A percentile compares a stretch with the other conserved stretches of the same genome.
phyloP scores from a whole-genome alignment of 306 rosid genomes.

The Corylus avellana region DNA sequence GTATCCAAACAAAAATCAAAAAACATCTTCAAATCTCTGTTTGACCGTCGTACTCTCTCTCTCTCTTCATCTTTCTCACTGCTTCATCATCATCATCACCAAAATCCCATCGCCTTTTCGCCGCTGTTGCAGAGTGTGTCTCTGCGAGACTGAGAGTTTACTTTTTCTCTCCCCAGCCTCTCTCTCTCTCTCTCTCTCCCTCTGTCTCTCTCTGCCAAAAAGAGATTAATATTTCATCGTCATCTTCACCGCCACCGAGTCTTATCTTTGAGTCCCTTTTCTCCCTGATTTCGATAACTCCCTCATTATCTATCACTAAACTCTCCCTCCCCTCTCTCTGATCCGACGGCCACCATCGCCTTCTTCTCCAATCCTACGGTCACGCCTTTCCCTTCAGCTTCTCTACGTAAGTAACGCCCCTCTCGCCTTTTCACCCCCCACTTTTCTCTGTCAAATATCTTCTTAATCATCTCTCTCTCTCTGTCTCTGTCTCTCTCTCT shows the following conservation, averaged over 20 bases:
- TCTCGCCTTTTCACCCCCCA: conserved; percentile 27
- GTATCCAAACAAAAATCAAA: conserved; percentile 35
- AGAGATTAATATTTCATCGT: not conserved
- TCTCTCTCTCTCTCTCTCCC: conserved; percentile 7
- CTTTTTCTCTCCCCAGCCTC: not conserved
- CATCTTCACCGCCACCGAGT: too few species aligned
- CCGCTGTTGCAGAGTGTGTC: conserved; percentile 64
- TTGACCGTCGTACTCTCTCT: conserved; percentile 75
- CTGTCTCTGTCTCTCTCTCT: not conserved
- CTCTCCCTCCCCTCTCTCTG: conserved; percentile 37
- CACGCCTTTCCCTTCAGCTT: conserved; percentile 55
- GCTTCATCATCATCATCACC: conserved; percentile 36
- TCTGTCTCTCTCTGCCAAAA: conserved; percentile 12
- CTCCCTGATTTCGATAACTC: conserved; percentile 34
- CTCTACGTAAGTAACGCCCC: conserved; percentile 60
- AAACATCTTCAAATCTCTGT: conserved; percentile 58
- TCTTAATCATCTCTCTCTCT: conserved; percentile 26
- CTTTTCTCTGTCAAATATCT: conserved; percentile 13
- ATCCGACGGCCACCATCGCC: conserved; percentile 81
- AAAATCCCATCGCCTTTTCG: conserved; percentile 52
- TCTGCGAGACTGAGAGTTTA: not conserved
- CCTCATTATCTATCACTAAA: not conserved
- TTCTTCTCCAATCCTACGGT: conserved; percentile 68
- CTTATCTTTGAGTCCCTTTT: not conserved
- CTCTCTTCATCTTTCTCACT: conserved; percentile 24